Evolutionary conservation across 139 green algal genomes (phyloP), one percentile per base, ranked within the genome.

Genomic region (Chloropicon primus): DNA sequence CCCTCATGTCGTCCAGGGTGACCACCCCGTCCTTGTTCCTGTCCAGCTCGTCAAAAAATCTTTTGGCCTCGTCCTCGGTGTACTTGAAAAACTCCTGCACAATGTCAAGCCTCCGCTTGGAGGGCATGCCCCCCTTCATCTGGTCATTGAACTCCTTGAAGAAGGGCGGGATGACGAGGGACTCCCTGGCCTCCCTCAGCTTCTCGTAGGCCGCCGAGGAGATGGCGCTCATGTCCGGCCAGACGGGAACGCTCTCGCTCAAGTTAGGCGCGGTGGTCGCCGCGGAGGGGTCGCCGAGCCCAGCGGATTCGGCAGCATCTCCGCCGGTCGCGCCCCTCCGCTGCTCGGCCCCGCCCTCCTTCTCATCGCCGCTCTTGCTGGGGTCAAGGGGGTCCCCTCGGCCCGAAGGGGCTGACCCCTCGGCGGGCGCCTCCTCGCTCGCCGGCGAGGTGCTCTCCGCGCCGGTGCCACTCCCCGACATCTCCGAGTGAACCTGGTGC

Each of bases 1-100:
- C 27, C 73, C 84, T 84, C 27, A 93, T 74, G 79, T 93, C 88
- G 2, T 88, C 86, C 74, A 87, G 74, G 17, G 24, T 84, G 22
- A 92, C 81, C 26, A 74, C 26, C 22, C 83, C 87, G 73, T 92
- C 86, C 25, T 76, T 75, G 72, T 90, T 82, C 0, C 28, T 1
- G 82, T 91, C 88, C 72, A 91, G 74, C 53, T 90, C 84, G 2
- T 85, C 54, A 26, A 91, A 93, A 25, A 93, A 87, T 10, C 71
- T 71, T 0, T 73, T 72, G 2, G 85, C 87, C 79, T 87, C 81
- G 17, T 85, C 79, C 54, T 87, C 82, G 0, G 82, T 84, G 83
- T 88, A 90, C 0, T 74, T 62, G 76, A 90, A 90, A 62, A 90
- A 90, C 27, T 88, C 82, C 74, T 85, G 78, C 54, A 88, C 84